phyloP scores from a whole-genome alignment of 208 protist species.

The Naegleria gruberi region DNA sequence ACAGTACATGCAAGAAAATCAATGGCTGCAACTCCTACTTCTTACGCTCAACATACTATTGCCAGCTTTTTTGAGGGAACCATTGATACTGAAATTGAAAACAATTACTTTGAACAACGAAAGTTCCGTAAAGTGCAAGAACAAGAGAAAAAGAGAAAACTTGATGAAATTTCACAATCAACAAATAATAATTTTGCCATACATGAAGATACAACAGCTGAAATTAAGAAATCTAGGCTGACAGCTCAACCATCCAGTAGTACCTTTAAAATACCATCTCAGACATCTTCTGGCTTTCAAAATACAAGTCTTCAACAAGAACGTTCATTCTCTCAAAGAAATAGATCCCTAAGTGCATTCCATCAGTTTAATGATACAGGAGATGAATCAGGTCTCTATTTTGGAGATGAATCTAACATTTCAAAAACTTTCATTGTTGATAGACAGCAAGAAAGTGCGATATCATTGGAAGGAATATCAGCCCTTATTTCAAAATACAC shows the following conservation, averaged over 20 bases:
- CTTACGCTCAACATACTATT: background rate
- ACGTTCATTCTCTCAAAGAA: background rate
- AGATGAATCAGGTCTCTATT: background rate
- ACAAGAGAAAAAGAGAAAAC: background rate
- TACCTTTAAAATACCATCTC: too few species aligned
- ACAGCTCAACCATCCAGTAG: too few species aligned
- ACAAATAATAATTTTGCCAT: background rate
- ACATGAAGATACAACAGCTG: background rate
- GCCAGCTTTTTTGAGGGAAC: background rate
- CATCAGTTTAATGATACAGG: background rate
- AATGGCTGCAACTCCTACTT: background rate
- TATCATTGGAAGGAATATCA: background rate
- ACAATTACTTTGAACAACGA: slow-evolving; percentile 8
- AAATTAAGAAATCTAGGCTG: background rate
- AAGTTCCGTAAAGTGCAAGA: background rate
- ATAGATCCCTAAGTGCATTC: background rate
- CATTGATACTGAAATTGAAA: background rate
- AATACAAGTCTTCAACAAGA: background rate
- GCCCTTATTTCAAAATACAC: background rate
- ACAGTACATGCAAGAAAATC: background rate
- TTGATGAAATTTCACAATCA: background rate
- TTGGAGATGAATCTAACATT: background rate
- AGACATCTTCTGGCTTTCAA: background rate
- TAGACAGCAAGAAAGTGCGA: background rate
- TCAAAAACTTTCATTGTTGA: background rate